Evolutionary conservation across 306 rosid genomes (phyloP).

Genomic region (Fragaria nilgerrensis): DNA sequence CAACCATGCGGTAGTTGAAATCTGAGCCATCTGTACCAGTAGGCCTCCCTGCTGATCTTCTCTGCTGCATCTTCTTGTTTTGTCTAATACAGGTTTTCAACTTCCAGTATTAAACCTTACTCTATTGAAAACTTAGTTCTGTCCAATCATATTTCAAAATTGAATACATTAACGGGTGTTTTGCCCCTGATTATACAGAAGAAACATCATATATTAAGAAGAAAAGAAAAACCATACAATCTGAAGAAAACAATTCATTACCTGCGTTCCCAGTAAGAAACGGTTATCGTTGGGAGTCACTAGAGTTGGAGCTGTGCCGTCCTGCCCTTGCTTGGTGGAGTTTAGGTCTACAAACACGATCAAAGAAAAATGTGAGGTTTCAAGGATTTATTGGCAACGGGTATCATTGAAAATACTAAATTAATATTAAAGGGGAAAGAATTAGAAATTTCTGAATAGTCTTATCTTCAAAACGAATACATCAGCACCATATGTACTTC

Average conservation of each 20-base stretch:
- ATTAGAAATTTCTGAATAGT: not conserved
- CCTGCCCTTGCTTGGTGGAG: not conserved
- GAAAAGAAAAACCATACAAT: not conserved
- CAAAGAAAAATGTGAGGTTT: not conserved
- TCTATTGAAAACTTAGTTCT: not conserved
- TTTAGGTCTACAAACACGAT: not conserved
- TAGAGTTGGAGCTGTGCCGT: not conserved
- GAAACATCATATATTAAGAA: not conserved
- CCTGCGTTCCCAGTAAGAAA: not conserved
- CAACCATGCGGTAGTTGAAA: constrained; percentile 82
- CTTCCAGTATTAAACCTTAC: not conserved
- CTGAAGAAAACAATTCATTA: not conserved
- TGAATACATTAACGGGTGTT: not conserved
- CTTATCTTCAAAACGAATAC: not conserved
- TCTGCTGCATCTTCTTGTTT: constrained; percentile 54
- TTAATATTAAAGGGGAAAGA: not conserved
- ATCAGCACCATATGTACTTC: not conserved
- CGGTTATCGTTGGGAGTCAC: not conserved
- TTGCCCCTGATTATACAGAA: not conserved
- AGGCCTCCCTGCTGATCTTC: constrained; percentile 68
- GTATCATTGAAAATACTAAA: not conserved
- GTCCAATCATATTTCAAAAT: not conserved
- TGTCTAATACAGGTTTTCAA: not conserved
- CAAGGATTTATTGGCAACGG: not conserved
- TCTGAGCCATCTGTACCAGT: constrained; percentile 91